A percentile compares a stretch with the other conserved stretches of the same genome.
phyloP scores from a whole-genome alignment of 768 basidiomycete genomes.

The Leccinum rimulosum region DNA sequence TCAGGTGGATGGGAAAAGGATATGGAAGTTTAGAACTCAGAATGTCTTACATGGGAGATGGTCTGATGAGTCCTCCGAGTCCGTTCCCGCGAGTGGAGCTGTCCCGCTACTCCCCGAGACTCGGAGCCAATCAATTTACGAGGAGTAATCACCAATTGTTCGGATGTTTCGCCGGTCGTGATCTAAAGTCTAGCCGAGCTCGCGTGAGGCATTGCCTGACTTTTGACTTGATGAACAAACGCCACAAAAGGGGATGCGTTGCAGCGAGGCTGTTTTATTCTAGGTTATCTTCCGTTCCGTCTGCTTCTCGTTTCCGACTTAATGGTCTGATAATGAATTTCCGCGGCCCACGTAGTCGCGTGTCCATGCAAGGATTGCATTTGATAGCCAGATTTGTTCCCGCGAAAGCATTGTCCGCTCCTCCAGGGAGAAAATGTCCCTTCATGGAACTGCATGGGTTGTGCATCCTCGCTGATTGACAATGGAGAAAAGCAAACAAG shows the following conservation, averaged over 20 bases:
- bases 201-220: not conserved
- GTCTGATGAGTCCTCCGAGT: no score
- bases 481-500: not conserved
- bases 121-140: conserved; percentile 1
- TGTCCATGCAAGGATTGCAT: not conserved
- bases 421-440: not conserved
- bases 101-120: not conserved
- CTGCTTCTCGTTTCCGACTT: not conserved
- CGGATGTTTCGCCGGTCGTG: not conserved
- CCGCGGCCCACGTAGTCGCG: not conserved
- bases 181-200: not conserved
- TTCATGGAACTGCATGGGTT: not conserved
- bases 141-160: not conserved
- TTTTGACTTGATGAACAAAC: not conserved
- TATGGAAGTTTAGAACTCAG: conserved; percentile 5
- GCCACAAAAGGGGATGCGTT: not conserved
- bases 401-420: conserved; percentile 12
- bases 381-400: conserved; percentile 17
- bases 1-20: conserved; percentile 10
- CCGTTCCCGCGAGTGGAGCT: not conserved
- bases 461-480: not conserved
- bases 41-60: conserved; percentile 11
- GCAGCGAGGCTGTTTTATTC: not conserved
- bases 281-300: not conserved
- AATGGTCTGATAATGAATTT: not conserved